Percentiles rank a stretch among this genome's conserved stretches.
phyloP scores from a whole-genome alignment of 2,329 filamentous ascomycete species.

The Cladobotryum protrusum region DNA sequence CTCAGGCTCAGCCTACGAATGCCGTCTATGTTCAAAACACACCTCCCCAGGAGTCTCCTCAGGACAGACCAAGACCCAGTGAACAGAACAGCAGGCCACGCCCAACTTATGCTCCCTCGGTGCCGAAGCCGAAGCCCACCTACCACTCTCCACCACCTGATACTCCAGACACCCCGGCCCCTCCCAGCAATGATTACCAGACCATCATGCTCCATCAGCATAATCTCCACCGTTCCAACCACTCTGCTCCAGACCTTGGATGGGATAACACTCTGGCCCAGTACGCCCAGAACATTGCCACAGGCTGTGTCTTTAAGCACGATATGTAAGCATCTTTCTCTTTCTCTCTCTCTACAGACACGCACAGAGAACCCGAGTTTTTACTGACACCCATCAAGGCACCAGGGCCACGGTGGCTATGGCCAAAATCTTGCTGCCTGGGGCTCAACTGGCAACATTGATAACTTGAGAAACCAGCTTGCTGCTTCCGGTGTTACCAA shows the following conservation, averaged over 20 bases:
- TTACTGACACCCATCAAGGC: constrained; percentile 36
- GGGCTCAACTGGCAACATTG: constrained; percentile 35
- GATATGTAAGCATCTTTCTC: constrained; percentile 55
- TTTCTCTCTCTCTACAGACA: neutral
- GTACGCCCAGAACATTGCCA: constrained; percentile 59
- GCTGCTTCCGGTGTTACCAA: constrained; percentile 66
- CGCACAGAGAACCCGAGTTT: neutral
- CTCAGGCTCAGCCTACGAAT: constrained; percentile 13
- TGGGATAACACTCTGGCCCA: constrained; percentile 61
- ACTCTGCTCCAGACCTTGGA: constrained; percentile 58
- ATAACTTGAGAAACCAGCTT: constrained; percentile 39
- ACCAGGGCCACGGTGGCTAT: constrained; percentile 57
- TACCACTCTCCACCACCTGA: constrained; percentile 16
- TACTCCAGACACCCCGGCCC: constrained; percentile 3
- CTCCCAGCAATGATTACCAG: constrained; percentile 21
- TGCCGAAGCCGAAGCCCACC: neutral
- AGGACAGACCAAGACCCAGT: neutral
- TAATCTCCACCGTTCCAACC: constrained; percentile 81
- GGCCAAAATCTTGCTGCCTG: constrained; percentile 87
- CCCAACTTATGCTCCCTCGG: neutral
- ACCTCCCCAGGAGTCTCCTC: constrained; percentile 1
- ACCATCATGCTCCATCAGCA: constrained; percentile 60
- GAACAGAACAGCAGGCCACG: too few species aligned
- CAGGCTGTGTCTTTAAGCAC: constrained; percentile 66
- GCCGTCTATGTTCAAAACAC: constrained; percentile 20